phyloP scores from a whole-genome alignment of 306 rosid species.

The Myrica gale region DNA sequence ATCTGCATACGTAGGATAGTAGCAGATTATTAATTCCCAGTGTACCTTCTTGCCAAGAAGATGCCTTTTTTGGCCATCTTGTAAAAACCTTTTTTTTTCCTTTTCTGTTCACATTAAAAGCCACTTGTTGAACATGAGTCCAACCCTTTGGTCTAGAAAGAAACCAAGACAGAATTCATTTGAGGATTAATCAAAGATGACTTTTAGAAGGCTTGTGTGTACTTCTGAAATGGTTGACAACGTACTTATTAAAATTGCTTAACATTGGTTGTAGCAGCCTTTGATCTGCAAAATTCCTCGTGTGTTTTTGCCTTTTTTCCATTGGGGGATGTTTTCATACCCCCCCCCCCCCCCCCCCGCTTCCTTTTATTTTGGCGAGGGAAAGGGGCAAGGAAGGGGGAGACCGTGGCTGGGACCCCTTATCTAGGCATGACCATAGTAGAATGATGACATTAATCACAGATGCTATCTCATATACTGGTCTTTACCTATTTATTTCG shows the following conservation, averaged over 20 bases:
- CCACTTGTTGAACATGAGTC: constrained; percentile 2
- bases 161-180: constrained; percentile 10
- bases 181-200: constrained; percentile 3
- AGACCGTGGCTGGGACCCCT: no score
- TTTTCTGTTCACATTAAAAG: not conserved
- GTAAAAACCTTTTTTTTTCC: not conserved
- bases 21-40: constrained; percentile 7
- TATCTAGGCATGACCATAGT: no score
- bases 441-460: not conserved
- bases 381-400: no score
- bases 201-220: not conserved
- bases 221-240: not conserved
- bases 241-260: not conserved
- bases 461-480: not conserved
- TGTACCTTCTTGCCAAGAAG: constrained; percentile 15
- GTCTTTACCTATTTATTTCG: constrained; percentile 1
- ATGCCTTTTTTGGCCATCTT: constrained; percentile 14
- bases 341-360: no score
- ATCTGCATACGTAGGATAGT: not conserved
- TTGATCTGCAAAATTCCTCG: not conserved
- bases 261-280: not conserved
- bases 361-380: no score
- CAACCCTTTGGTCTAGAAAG: not conserved
- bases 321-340: not conserved
- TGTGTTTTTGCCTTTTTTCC: not conserved